A percentile compares a stretch with the other conserved stretches of the same genome.
Conservation (phyloP, 2,329 filamentous ascomycete species). For the Ophiostoma sp. region DNA sequence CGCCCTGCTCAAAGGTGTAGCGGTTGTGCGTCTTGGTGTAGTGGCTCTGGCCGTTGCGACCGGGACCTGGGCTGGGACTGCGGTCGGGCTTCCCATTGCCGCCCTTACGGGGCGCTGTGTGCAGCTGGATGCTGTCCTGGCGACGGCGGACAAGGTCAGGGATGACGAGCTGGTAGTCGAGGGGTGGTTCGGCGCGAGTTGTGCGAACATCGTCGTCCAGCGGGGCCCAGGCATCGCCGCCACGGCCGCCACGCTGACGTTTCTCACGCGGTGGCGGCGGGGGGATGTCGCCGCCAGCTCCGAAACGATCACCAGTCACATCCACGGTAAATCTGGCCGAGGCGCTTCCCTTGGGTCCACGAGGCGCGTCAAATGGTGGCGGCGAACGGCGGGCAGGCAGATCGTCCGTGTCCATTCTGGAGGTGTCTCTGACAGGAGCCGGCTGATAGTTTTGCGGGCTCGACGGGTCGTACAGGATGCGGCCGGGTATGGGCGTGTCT, state of each 20-base stretch:
- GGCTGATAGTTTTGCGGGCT: not conserved
- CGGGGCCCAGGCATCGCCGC: not conserved
- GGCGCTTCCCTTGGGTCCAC: constrained; percentile 34
- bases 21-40: constrained; percentile 60
- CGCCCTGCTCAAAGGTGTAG: constrained; percentile 70
- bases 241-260: constrained; percentile 1
- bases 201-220: constrained; percentile 25
- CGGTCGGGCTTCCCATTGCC: not conserved
- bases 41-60: constrained; percentile 29
- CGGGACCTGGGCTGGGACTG: not conserved
- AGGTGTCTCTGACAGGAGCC: not conserved
- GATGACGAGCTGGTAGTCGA: constrained; percentile 59
- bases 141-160: constrained; percentile 65
- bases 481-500: constrained; percentile 19
- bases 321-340: not conserved
- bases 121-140: constrained; percentile 54
- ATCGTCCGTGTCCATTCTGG: not conserved
- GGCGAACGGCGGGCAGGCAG: constrained; percentile 7
- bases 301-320: not conserved
- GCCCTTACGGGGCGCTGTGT: not conserved
- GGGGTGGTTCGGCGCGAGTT: constrained; percentile 46
- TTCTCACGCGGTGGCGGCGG: constrained; percentile 4
- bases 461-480: constrained; percentile 15
- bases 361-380: constrained; percentile 30
- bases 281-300: not conserved